Percentiles rank a stretch among this genome's conserved stretches.
These are phyloP conservation scores for Dichomitus squalens DNA, from an alignment of 1,284 basidiomycete genomes.

Conservation along the genomic window DNA sequence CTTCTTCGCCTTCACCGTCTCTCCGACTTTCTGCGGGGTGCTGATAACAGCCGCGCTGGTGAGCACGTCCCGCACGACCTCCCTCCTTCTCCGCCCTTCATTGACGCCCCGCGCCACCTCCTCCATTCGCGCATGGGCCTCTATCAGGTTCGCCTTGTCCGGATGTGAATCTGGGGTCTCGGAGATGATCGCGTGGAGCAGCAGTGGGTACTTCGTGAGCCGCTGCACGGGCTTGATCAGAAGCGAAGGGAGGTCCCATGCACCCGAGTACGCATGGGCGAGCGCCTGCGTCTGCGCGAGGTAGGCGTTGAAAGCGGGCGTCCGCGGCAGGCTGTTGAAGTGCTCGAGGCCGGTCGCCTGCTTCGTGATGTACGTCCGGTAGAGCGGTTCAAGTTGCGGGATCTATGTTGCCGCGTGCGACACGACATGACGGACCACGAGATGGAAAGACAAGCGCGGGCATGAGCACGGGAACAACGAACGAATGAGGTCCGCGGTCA, in stretches of 20 bases:
- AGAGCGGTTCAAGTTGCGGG: conserved; percentile 76
- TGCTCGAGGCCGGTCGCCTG: conserved; percentile 80
- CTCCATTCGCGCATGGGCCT: conserved; percentile 72
- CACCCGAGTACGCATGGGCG: conserved; percentile 78
- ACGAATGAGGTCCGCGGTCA: background rate
- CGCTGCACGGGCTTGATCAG: conserved; percentile 91
- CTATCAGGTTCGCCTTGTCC: conserved; percentile 68
- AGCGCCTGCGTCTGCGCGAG: conserved; percentile 68
- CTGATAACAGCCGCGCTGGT: conserved; percentile 21
- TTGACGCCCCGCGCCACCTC: conserved; percentile 85
- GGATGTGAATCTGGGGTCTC: conserved; percentile 78
- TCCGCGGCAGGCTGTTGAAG: conserved; percentile 58
- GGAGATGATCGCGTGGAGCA: conserved; percentile 79
- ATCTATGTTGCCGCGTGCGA: conserved; percentile 48
- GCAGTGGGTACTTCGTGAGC: conserved; percentile 90
- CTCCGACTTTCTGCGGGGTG: conserved; percentile 24
- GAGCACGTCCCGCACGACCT: conserved; percentile 80
- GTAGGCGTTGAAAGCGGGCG: conserved; percentile 63
- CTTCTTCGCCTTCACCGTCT: conserved; percentile 44
- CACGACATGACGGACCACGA: background rate
- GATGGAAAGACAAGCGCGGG: background rate
- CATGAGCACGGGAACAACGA: background rate
- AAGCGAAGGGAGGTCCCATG: conserved; percentile 93
- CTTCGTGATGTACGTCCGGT: conserved; percentile 86
- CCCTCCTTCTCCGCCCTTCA: conserved; percentile 82